Conservation (phyloP, 228 moss, liverwort and hornwort genomes). For the Sphagnum magellanicum region DNA sequence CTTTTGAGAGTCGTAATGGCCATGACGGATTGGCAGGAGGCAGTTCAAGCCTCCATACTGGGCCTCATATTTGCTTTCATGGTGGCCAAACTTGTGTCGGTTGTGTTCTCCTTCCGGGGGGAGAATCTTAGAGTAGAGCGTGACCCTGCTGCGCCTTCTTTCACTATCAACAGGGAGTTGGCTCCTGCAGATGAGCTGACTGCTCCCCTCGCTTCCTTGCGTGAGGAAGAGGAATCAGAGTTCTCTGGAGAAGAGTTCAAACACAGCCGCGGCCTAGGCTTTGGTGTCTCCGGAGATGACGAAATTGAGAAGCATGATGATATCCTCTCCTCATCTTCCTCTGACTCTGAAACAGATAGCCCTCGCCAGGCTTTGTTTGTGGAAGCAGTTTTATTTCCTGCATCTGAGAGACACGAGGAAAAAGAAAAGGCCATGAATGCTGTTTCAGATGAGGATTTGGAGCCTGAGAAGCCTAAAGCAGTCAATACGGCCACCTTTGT, state of each 20-base stretch:
- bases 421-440: conserved; percentile 5
- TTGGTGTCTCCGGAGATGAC: conserved; percentile 14
- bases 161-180: conserved; percentile 17
- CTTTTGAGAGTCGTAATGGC: conserved; percentile 7
- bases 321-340: conserved; percentile 19
- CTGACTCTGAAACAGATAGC: conserved; percentile 22
- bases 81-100: conserved; percentile 81
- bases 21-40: conserved; percentile 99
- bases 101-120: conserved; percentile 73
- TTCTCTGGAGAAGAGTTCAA: conserved; percentile 8
- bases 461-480: conserved; percentile 10
- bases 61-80: conserved; percentile 82
- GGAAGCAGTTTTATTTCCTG: neutral
- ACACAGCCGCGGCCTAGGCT: too few relatives aligned
- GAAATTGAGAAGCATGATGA: conserved; percentile 19
- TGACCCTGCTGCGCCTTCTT: neutral
- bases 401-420: conserved; percentile 8
- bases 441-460: conserved; percentile 10
- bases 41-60: conserved; percentile 76
- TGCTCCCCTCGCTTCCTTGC: conserved; percentile 13
- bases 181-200: conserved; percentile 16
- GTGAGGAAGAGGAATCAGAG: conserved; percentile 30
- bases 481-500: conserved; percentile 15
- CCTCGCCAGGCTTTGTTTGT: neutral
- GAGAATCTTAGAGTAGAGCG: conserved; percentile 68